Conservation (phyloP, 2,329 filamentous ascomycete genomes). For the Ascochyta fabae region DNA sequence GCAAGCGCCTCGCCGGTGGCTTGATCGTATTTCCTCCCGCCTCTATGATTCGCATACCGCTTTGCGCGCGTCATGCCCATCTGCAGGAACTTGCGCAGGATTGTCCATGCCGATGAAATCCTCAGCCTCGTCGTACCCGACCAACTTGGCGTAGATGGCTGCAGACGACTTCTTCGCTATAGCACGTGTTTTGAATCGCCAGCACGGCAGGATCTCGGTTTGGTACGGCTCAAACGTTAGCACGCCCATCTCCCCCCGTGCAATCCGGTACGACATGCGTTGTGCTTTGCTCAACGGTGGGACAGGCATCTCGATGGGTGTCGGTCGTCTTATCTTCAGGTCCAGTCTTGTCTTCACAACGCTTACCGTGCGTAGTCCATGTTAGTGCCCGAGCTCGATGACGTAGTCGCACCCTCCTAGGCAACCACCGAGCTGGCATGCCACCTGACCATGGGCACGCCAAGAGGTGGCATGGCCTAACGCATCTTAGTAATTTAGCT, state of each 20-base stretch:
- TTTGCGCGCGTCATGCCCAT: constrained; percentile 70
- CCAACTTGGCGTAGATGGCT: constrained; percentile 59
- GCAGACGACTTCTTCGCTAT: constrained; percentile 60
- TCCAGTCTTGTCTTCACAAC: too few relatives aligned
- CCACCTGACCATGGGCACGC: too few relatives aligned
- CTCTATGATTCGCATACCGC: constrained; percentile 63
- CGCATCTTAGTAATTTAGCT: too few relatives aligned
- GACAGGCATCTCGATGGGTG: constrained; percentile 12
- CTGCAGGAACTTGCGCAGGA: constrained; percentile 69
- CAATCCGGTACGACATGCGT: constrained; percentile 63
- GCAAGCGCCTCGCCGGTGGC: constrained; percentile 50
- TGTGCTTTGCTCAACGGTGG: constrained; percentile 39
- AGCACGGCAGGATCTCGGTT: constrained; percentile 63
- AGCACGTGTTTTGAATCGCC: constrained; percentile 63
- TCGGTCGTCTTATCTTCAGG: neutral
- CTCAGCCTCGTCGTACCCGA: constrained; percentile 56
- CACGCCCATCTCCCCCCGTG: constrained; percentile 66
- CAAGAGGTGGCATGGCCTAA: too few relatives aligned
- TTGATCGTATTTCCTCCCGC: constrained; percentile 63
- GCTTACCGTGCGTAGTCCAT: neutral
- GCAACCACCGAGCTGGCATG: too few relatives aligned
- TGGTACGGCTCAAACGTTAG: constrained; percentile 70
- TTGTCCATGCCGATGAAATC: constrained; percentile 71
- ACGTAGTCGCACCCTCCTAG: constrained; percentile 27
- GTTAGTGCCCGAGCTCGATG: neutral